Conservation (phyloP, 2,329 filamentous ascomycete genomes). For the Hirsutella minnesotensis region DNA sequence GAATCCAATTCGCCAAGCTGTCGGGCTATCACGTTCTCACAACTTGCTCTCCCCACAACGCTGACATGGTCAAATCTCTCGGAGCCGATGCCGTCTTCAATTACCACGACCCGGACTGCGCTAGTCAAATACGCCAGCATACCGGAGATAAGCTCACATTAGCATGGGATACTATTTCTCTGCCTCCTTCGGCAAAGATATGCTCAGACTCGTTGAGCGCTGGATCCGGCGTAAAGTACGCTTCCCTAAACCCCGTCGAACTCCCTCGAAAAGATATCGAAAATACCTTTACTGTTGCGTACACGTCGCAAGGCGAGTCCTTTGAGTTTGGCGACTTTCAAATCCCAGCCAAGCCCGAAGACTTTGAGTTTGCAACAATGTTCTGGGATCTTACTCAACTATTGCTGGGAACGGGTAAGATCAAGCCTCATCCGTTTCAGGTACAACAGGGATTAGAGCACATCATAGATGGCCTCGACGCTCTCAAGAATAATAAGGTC, state of each 20-base stretch:
- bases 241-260: not conserved
- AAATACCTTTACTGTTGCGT: conserved; percentile 24
- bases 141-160: conserved; percentile 12
- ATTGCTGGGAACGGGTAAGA: conserved; percentile 22
- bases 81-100: conserved; percentile 32
- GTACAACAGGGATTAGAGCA: conserved; percentile 22
- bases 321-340: conserved; percentile 14
- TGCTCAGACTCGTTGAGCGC: conserved; percentile 20
- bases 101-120: conserved; percentile 18
- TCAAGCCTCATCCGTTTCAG: conserved; percentile 15
- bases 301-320: conserved; percentile 25
- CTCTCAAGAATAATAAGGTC: conserved; percentile 19
- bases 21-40: conserved; percentile 29
- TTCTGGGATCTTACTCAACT: conserved; percentile 23
- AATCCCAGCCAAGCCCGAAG: conserved; percentile 12
- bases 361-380: conserved; percentile 22
- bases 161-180: conserved; percentile 24
- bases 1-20: conserved; percentile 28
- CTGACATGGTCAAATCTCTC: conserved; percentile 23
- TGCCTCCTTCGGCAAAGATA: conserved; percentile 12
- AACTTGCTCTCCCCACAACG: conserved; percentile 28
- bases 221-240: not conserved
- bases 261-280: conserved; percentile 22
- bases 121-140: conserved; percentile 10
- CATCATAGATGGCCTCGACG: conserved; percentile 21